A percentile compares a stretch with the other conserved stretches of the same genome.
These are phyloP conservation scores for Apiotrichum siamense DNA, from an alignment of 1,284 basidiomycete species.

Conservation along the genomic window DNA sequence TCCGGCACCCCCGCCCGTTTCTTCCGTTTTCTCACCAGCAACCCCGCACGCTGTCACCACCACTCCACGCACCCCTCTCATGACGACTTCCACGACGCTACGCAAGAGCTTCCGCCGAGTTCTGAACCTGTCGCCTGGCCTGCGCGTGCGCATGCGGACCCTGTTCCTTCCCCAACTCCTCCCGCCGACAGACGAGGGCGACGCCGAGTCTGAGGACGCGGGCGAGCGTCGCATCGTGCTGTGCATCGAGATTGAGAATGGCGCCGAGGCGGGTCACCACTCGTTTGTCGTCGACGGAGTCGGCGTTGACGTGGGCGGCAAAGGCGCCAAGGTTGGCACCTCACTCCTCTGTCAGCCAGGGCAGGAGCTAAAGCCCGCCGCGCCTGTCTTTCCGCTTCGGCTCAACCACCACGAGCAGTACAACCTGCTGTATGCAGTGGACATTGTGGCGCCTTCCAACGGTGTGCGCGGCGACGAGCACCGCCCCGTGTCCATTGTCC, in stretches of 20 bases:
- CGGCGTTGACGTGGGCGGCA: constrained; percentile 65
- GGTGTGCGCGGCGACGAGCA: constrained; percentile 53
- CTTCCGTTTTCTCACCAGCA: neutral
- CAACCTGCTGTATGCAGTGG: constrained; percentile 77
- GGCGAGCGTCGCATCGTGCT: constrained; percentile 76
- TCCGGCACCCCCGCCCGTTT: neutral
- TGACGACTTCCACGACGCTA: constrained; percentile 53
- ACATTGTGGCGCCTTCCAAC: constrained; percentile 34
- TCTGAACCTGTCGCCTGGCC: constrained; percentile 66
- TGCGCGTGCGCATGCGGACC: constrained; percentile 79
- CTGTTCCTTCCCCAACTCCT: constrained; percentile 73
- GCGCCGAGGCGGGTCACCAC: constrained; percentile 48
- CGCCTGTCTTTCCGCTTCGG: constrained; percentile 58
- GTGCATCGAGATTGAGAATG: constrained; percentile 69
- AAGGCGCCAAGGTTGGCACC: constrained; percentile 60
- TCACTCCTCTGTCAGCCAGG: constrained; percentile 44
- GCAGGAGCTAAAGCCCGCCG: constrained; percentile 26
- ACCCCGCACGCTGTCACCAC: neutral
- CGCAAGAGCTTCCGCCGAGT: constrained; percentile 79
- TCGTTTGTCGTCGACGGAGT: constrained; percentile 68
- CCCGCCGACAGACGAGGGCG: constrained; percentile 46
- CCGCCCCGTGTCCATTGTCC: constrained; percentile 68
- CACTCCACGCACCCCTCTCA: constrained; percentile 1
- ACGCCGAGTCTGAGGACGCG: constrained; percentile 59
- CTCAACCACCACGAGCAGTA: constrained; percentile 68